Evolutionary conservation across 768 basidiomycete species (phyloP), one percentile per base, ranked within the genome.

Genomic region (Boletus tomentosulus): DNA sequence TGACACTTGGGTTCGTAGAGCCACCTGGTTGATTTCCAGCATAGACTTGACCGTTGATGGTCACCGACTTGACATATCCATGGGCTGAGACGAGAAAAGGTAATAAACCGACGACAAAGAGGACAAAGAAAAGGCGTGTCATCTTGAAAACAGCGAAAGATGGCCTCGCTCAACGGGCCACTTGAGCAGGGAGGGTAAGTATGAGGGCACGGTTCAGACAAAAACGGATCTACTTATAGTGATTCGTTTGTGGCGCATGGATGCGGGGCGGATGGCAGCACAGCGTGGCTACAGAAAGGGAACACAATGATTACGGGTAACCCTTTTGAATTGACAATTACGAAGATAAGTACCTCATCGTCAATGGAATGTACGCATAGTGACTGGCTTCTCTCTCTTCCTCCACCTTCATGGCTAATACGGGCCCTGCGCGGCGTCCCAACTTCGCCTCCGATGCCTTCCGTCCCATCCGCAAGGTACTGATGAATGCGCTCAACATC

Each of bases 1-100:
- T 78, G 46, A 76, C 61, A 48, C 73, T 73, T 2, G 74, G 66
- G 55, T 50, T 60, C 46, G 65, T 62, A 39, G 72, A 50, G 24
- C 72, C 66, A 37, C 69, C 69, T 11, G 77, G 69, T 28, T 54
- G 11, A 41, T 70, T 71, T 27, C 71, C 70, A 4, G 57, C 3
- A 33, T 71, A 71, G 1, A 48, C 37, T 50, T 57, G 48, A 16
- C 71, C 71, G 38, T 66, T 64, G 27, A 71, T 69, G 33, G 56
- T 57, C 38, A 71, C 67, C 22, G 68, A 60, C 24, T 54, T 56
- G 24, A 71, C 51, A 30, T 58, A 71, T n/a, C 70, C 70, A 33
- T 71, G 70, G 22, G 71, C 66, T 13, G 62, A 64, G 45, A 64
- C 67, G 33, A 67, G 28, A 22, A 57, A 22, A 6, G 66, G 58